phyloP scores from a whole-genome alignment of 2,329 filamentous ascomycete species.

The Microdochium paspali region DNA sequence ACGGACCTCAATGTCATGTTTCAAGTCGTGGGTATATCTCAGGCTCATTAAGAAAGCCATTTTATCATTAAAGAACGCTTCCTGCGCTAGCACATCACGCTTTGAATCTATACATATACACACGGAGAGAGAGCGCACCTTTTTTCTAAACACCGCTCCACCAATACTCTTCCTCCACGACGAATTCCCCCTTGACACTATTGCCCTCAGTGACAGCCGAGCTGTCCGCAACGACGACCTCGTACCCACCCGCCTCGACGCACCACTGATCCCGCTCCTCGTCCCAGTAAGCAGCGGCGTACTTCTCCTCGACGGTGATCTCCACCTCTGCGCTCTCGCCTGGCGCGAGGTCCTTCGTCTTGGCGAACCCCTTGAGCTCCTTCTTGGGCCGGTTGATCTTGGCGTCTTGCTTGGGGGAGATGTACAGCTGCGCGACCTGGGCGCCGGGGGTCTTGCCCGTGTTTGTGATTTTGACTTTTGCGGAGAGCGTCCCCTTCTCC shows the following conservation, averaged over 20 bases:
- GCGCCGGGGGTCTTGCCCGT: constrained; percentile 43
- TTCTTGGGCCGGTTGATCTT: constrained; percentile 45
- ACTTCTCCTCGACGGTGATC: constrained; percentile 37
- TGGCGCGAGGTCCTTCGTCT: constrained; percentile 45
- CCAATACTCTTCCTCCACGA: constrained; percentile 51
- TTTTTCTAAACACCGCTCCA: constrained; percentile 47
- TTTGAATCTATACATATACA: neutral
- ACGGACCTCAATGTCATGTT: too few relatives aligned
- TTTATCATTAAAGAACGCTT: too few relatives aligned
- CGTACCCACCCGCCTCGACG: constrained; percentile 56
- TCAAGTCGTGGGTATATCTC: too few relatives aligned
- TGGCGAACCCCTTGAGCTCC: constrained; percentile 57
- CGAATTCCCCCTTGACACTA: constrained; percentile 46
- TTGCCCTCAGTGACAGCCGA: constrained; percentile 60
- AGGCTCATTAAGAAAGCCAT: too few relatives aligned
- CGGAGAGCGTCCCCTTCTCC: constrained; percentile 28
- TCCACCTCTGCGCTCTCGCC: constrained; percentile 42
- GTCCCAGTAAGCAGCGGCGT: constrained; percentile 54
- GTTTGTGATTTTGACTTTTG: constrained; percentile 48
- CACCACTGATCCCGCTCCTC: constrained; percentile 58
- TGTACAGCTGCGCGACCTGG: constrained; percentile 50
- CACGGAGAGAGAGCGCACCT: neutral
- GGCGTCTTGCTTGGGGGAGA: constrained; percentile 34
- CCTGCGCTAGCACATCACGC: too few relatives aligned
- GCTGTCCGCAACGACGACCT: constrained; percentile 42